A percentile compares a stretch with the other conserved stretches of the same genome.
Evolutionary conservation across 768 basidiomycete genomes (phyloP).

Genomic region (Mycena epipterygia): DNA sequence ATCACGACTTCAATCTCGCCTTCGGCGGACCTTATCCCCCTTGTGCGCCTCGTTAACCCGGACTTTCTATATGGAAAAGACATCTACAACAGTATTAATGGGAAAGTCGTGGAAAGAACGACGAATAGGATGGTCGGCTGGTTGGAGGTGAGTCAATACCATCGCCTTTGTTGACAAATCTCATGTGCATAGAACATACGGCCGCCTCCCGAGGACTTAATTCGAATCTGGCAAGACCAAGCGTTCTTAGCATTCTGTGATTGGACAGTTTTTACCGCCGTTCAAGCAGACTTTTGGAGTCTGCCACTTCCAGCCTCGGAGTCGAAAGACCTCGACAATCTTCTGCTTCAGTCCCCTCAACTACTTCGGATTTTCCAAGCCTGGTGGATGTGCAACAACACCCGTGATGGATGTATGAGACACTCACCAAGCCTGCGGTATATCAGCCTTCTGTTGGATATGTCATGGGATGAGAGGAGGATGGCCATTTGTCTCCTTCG

Average conservation of each 20-base stretch:
- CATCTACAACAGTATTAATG: background rate
- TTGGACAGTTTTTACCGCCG: background rate
- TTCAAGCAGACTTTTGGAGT: too few species aligned
- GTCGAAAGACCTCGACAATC: background rate
- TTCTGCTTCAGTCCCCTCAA: background rate
- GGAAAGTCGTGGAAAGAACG: background rate
- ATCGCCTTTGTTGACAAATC: background rate
- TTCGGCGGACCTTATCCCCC: background rate
- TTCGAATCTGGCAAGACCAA: background rate
- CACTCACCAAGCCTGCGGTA: background rate
- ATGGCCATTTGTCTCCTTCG: background rate
- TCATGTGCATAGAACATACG: background rate
- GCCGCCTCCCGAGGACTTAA: background rate
- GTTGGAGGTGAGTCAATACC: background rate
- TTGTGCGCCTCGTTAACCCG: background rate
- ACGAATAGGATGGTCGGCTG: background rate
- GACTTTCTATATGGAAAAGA: too few species aligned
- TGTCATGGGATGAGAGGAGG: background rate
- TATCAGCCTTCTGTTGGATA: background rate
- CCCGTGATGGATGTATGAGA: background rate
- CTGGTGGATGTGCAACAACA: background rate
- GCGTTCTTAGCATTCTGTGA: too few species aligned
- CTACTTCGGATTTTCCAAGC: background rate
- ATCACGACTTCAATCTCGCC: background rate
- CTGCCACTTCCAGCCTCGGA: too few species aligned